Conservation (phyloP, 1,139 yeast species). For the Citeromyces siamensis region DNA sequence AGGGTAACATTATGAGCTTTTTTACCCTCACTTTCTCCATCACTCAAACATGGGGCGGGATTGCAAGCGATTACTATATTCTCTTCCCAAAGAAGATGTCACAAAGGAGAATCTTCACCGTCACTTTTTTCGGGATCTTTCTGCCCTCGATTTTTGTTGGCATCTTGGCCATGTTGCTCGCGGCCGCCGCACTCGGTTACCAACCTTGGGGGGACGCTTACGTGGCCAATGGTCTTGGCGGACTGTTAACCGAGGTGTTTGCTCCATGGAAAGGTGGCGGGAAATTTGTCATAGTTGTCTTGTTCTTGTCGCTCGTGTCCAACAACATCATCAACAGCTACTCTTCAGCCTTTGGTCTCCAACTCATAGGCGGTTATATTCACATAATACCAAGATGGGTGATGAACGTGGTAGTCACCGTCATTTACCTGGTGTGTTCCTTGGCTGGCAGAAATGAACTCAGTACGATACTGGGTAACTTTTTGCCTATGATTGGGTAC, state of each 20-base stretch:
- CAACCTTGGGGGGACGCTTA: constrained; percentile 51
- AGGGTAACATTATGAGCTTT: constrained; percentile 63
- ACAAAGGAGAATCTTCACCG: constrained; percentile 36
- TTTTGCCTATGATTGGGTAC: constrained; percentile 89
- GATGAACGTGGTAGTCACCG: constrained; percentile 57
- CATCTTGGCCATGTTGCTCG: constrained; percentile 57
- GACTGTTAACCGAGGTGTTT: constrained; percentile 56
- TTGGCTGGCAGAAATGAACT: constrained; percentile 69
- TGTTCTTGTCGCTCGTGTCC: constrained; percentile 65
- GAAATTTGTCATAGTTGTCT: constrained; percentile 54
- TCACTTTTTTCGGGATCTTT: constrained; percentile 59
- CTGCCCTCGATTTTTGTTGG: constrained; percentile 76
- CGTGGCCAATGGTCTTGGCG: constrained; percentile 60
- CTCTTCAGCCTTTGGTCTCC: constrained; percentile 75
- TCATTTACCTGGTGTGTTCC: constrained; percentile 55
- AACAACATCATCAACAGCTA: constrained; percentile 76
- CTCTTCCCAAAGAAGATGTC: constrained; percentile 69
- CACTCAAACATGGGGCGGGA: constrained; percentile 86
- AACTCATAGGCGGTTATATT: constrained; percentile 44
- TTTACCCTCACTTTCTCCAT: constrained; percentile 69
- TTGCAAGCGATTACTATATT: constrained; percentile 77
- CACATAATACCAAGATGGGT: constrained; percentile 74
- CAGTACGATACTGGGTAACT: constrained; percentile 69
- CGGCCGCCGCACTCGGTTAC: constrained; percentile 50
- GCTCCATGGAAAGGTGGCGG: constrained; percentile 74